Evolutionary conservation across 2,329 filamentous ascomycete species (phyloP), one percentile per base, ranked within the genome.

Genomic region (Tetracladium maxilliforme): DNA sequence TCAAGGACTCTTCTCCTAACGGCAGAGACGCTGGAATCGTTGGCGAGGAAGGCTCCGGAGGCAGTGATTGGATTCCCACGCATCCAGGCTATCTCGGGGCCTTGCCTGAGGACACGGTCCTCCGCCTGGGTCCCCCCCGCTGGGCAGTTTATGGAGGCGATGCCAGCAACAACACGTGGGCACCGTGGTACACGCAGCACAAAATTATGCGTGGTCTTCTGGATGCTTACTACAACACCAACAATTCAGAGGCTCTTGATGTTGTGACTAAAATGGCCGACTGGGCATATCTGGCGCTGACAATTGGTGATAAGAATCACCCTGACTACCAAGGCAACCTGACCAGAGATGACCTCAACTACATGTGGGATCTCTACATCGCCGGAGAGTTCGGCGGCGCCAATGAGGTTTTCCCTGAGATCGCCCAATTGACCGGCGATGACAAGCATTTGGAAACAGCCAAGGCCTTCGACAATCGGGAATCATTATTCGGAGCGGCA

Each of bases 101-200:
- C n/a, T n/a, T n/a, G n/a, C n/a, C n/a, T n/a, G n/a, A n/a, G n/a
- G n/a, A n/a, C n/a, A n/a, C n/a, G n/a, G n/a, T n/a, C n/a, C n/a
- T n/a, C n/a, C n/a, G n/a, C n/a, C n/a, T n/a, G n/a, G n/a, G n/a
- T n/a, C n/a, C n/a, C n/a, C n/a, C n/a, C n/a, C n/a, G n/a, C n/a
- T n/a, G n/a, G n/a, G n/a, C n/a, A n/a, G n/a, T n/a, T n/a, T n/a
- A n/a, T n/a, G n/a, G n/a, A n/a, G n/a, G n/a, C n/a, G n/a, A n/a
- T n/a, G n/a, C n/a, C n/a, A n/a, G n/a, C n/a, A n/a, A n/a, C n/a
- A 46, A 46, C 13, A 47, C 42, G 1, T 47, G 44, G 44, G 44
- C 44, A 5, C 40, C 43, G 2, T 47, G 44, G 44, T 47, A 47
- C 17, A 46, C 42, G 16, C 43, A 45, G 30, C 44, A 47, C 21